Conservation (phyloP, 345 rosid genomes). For the Citrus trifoliata region DNA sequence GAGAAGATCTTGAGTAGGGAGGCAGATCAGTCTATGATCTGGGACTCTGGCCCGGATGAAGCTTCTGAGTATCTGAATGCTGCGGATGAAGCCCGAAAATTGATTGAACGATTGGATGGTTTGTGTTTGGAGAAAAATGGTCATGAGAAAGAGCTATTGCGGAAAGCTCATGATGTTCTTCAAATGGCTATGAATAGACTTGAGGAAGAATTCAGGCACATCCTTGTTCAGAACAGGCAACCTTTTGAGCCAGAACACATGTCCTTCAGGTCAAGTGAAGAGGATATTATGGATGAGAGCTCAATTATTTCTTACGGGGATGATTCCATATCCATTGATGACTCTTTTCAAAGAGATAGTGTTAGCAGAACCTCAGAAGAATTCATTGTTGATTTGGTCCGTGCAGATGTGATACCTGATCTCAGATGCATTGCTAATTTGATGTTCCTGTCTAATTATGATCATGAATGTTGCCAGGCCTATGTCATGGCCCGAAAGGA, state of each 20-base stretch:
- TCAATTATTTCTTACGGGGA: slow-evolving; percentile 55
- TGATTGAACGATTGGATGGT: slow-evolving; percentile 55
- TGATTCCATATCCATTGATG: slow-evolving; percentile 63
- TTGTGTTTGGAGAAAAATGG: slow-evolving; percentile 22
- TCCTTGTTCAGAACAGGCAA: slow-evolving; percentile 62
- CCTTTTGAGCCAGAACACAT: slow-evolving; percentile 66
- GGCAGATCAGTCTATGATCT: slow-evolving; percentile 69
- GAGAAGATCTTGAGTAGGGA: slow-evolving; percentile 72
- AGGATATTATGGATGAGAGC: slow-evolving; percentile 47
- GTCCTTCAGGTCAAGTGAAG: slow-evolving; percentile 70
- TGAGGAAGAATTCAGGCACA: slow-evolving; percentile 75
- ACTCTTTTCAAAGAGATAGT: slow-evolving; percentile 47
- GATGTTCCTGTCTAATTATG: slow-evolving; percentile 66
- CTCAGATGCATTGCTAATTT: slow-evolving; percentile 65
- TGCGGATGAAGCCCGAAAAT: slow-evolving; percentile 47
- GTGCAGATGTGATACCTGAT: slow-evolving; percentile 57
- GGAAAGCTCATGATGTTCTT: slow-evolving; percentile 72
- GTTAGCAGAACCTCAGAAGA: slow-evolving; percentile 57
- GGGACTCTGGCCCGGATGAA: slow-evolving; percentile 61
- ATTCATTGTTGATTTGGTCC: slow-evolving; percentile 57
- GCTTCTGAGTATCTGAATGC: slow-evolving; percentile 50
- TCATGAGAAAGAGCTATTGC: slow-evolving; percentile 37
- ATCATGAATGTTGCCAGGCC: slow-evolving; percentile 72
- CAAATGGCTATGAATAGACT: slow-evolving; percentile 85
- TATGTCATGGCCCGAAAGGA: slow-evolving; percentile 61